Evolutionary conservation across 2,329 filamentous ascomycete genomes (phyloP).

Genomic region (Leptographium radiaticola): DNA sequence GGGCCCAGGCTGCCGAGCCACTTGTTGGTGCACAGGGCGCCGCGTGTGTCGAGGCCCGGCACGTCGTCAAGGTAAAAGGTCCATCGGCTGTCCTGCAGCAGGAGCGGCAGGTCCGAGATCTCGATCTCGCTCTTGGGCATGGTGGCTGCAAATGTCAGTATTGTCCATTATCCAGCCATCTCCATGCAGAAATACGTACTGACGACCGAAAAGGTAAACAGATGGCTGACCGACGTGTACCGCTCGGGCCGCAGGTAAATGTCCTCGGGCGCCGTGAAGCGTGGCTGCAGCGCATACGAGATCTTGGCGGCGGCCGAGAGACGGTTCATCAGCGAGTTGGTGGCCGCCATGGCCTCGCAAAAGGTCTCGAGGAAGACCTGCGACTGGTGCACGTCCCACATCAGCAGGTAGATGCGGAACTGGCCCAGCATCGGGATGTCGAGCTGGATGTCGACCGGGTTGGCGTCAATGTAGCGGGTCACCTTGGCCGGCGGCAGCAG

Average conservation of each 20-base stretch:
- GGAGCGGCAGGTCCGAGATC: slow-evolving; percentile 47
- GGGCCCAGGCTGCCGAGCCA: slow-evolving; percentile 50
- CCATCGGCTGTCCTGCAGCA: slow-evolving; percentile 54
- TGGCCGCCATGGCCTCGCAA: slow-evolving; percentile 38
- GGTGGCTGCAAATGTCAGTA: slow-evolving; percentile 26
- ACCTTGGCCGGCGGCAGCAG: slow-evolving; percentile 55
- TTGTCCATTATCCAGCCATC: neutral
- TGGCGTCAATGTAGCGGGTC: slow-evolving; percentile 63
- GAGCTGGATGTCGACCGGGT: slow-evolving; percentile 64
- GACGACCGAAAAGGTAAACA: slow-evolving; percentile 58
- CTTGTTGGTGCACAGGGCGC: slow-evolving; percentile 47
- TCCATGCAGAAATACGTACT: slow-evolving; percentile 30
- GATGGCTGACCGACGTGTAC: slow-evolving; percentile 53
- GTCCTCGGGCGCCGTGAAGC: slow-evolving; percentile 45
- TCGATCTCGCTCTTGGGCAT: slow-evolving; percentile 52
- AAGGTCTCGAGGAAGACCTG: slow-evolving; percentile 46
- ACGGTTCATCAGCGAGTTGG: slow-evolving; percentile 42
- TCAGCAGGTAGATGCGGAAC: slow-evolving; percentile 62
- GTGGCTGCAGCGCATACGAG: slow-evolving; percentile 49
- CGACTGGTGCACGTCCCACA: slow-evolving; percentile 42
- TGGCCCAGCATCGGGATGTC: slow-evolving; percentile 68
- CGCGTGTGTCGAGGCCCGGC: slow-evolving; percentile 38
- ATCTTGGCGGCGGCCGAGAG: slow-evolving; percentile 43
- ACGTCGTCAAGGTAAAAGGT: slow-evolving; percentile 60
- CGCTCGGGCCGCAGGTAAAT: slow-evolving; percentile 53